These are phyloP conservation scores for Haberlea rhodopensis DNA, from an alignment of 257 asterid species.

Conservation along the genomic window DNA sequence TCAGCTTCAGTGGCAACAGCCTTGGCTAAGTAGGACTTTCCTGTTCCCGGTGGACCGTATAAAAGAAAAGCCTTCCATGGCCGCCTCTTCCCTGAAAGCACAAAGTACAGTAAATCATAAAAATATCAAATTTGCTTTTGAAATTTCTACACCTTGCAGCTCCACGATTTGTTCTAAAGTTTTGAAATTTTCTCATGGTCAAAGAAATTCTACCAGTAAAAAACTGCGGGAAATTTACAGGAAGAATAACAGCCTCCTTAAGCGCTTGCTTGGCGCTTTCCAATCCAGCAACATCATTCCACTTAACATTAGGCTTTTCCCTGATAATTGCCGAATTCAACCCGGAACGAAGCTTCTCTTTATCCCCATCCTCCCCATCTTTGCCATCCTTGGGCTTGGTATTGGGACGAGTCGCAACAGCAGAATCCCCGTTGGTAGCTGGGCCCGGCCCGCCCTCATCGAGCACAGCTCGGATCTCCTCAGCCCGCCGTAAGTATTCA, in stretches of 20 bases:
- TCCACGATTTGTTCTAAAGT: too few species aligned
- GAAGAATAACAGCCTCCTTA: constrained; percentile 97
- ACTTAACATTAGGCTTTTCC: constrained; percentile 95
- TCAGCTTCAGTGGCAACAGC: constrained; percentile 99
- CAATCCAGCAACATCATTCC: constrained; percentile 98
- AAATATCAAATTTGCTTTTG: too few species aligned
- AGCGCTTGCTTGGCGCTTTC: constrained; percentile 98
- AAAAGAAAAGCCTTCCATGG: constrained; percentile 99
- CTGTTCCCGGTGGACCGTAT: constrained; percentile 99
- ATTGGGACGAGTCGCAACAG: constrained; percentile 82
- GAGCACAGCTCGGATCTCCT: constrained; percentile 88
- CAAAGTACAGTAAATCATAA: too few species aligned
- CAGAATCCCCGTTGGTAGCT: constrained; percentile 77
- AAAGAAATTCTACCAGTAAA: constrained; percentile 79
- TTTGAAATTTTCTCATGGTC: too few species aligned
- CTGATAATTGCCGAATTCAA: constrained; percentile 87
- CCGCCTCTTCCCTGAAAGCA: too few species aligned
- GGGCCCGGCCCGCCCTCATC: constrained; percentile 92
- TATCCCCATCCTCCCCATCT: constrained; percentile 89
- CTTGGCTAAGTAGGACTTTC: constrained; percentile 96
- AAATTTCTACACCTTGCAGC: too few species aligned
- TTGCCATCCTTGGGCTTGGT: constrained; percentile 82
- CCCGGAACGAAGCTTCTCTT: constrained; percentile 84
- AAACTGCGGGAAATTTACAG: constrained; percentile 96
- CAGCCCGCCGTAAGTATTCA: constrained; percentile 94